Base-by-base conservation (phyloP, 495 filamentous ascomycete genomes). In the Lichenothelia convexa region DNA sequence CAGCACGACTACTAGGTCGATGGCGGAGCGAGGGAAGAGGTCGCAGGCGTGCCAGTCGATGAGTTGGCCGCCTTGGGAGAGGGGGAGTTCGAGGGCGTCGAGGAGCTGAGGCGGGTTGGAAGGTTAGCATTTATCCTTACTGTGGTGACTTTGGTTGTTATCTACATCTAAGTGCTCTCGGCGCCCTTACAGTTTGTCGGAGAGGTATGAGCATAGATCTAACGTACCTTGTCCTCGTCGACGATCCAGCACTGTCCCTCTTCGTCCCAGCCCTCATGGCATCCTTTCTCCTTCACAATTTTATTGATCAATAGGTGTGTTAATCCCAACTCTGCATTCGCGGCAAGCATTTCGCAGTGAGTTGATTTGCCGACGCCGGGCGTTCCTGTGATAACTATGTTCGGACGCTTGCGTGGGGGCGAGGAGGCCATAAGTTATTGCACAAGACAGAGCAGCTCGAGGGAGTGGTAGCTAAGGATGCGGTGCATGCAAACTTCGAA, bases 1-100 rank as follows among this genome's bases (percentile, higher is more conserved):
- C 38, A 99, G 55, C 41, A 95, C 91, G 3, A 95, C 80, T 1
- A 95, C 87, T 1, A 99, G 70, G 50, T 99, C 91, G 46, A 95
- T 78, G 81, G 83, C 92, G 49, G 77, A 75, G 53, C 78, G 72
- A 17, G 91, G 87, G 53, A 99, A 95, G 21, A 95, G 60, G 50
- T 99, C 91, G 58, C 87, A 94, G 0, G 83, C 86, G 56, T 99
- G 89, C 89, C 87, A 99, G 58, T 99, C 91, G 45, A 99, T 80
- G 49, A 99, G 71, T 52, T 73, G 79, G 12, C 91, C 91, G 41
- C 91, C 91, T 18, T 68, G 54, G 43, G 75, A 68, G 35, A 80
- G 66, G 38, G 84, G 74, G 33, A 84, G 70, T 58, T 97, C 89
- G 37, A 97, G 76, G 12, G 76, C 68, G 53, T 95, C 89, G 21